A percentile compares a stretch with the other conserved stretches of the same genome.
Evolutionary conservation across 148 eudicot genomes (phyloP).

Genomic region (Vaccinium vitisidaea): DNA sequence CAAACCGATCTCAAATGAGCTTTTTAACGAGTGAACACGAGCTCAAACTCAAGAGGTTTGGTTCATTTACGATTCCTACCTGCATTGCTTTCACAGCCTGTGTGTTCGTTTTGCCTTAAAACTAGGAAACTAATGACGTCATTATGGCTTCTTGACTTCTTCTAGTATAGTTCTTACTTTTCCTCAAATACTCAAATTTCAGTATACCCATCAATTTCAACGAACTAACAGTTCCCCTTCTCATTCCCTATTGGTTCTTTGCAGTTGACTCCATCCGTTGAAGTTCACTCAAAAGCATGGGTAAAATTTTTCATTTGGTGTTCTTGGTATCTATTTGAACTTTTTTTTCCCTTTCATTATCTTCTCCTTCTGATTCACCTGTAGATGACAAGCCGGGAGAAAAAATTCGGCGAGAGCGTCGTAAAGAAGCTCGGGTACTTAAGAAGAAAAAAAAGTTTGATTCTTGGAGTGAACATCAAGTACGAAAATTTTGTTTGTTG

Average conservation of each 20-base stretch:
- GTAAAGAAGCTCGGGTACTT: constrained; percentile 56
- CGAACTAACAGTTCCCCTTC: not conserved
- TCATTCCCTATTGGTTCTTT: not conserved
- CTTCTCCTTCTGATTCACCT: constrained; percentile 8
- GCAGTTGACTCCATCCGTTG: constrained; percentile 14
- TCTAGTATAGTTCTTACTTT: not conserved
- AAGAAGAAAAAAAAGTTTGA: constrained; percentile 65
- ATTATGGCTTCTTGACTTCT: not conserved
- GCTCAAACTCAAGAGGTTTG: too few species aligned
- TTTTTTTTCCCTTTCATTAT: not conserved
- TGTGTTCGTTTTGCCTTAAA: not conserved
- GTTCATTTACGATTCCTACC: not conserved
- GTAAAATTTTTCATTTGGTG: constrained; percentile 14
- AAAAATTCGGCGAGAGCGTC: constrained; percentile 50
- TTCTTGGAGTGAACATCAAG: constrained; percentile 56
- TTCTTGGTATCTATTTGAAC: not conserved
- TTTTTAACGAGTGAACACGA: too few species aligned
- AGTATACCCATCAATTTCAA: not conserved
- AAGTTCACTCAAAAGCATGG: constrained; percentile 12
- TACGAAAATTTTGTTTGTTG: constrained; percentile 13
- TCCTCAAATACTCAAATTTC: not conserved
- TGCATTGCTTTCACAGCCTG: not conserved
- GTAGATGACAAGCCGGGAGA: not conserved
- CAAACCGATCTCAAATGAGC: too few species aligned
- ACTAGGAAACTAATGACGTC: not conserved